Evolutionary conservation across 495 filamentous ascomycete genomes (phyloP), one percentile per base, ranked within the genome.

Genomic region (Xeromyces bisporus): DNA sequence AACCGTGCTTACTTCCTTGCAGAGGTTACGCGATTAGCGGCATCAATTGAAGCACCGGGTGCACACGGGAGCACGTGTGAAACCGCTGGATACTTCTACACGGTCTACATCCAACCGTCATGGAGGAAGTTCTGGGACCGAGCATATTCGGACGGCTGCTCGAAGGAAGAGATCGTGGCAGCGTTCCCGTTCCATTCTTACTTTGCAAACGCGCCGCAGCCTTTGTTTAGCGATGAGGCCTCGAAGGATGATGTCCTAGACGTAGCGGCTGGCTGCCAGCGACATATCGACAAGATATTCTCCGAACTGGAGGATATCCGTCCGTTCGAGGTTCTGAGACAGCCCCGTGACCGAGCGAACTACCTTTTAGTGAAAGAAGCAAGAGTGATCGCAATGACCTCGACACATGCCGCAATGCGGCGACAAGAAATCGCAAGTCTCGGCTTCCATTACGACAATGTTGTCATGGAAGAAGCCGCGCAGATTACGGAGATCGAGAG

Each of bases 401-500:
- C 82, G 2, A 99, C 89, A 1, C 89, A 99, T 55, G 91, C 89
- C 7, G 89, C 89, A n/a, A 99, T 97, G 77, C 76, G 86, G 35
- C 67, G 85, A 29, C 74, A 80, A 37, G 89, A 96, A 44, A 99
- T 99, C 43, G 76, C 82, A 0, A 66, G 71, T 12, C 65, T 94
- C 26, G 91, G 89, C 4, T 96, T 99, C 63, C 80, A 84, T 40
- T 99, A 96, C 42, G 86, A 96, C 55, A 96, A 93, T 40, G 79
- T 99, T 9, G 64, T 99, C 30, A 93, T 99, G 87, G 89, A 99
- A 66, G 89, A 99, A 60, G 85, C 89, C 2, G 89, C 89, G 13
- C 89, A 99, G 42, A 91, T 96, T 46, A 96, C 91, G 7, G 89
- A 99, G 48, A 80, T 94, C 26, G 91, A 96, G 46, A 92, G 81